Base-by-base conservation (phyloP, 1,139 yeast species). In the Hansenula sp. region DNA sequence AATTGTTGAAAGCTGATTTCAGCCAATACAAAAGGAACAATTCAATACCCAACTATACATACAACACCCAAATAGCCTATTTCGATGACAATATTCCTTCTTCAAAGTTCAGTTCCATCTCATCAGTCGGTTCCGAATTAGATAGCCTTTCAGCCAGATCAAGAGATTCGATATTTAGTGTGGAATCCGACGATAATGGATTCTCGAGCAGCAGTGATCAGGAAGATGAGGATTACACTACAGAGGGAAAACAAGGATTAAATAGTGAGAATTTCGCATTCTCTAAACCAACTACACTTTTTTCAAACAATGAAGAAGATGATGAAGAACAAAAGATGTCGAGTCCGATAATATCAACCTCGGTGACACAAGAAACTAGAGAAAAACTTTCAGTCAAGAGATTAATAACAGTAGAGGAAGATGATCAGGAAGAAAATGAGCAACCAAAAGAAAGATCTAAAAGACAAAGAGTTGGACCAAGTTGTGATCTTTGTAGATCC, bases 401-500 rank as follows among this genome's bases (percentile, higher is more conserved):
- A 13, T 26, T 6, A 11, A 24, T 7, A 21, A 21, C 24, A 21
- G 24, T 21, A 29, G 22, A 29, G 3, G 28, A 14, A 25, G 31
- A 22, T n/a, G 32, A 25, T 20, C 18, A 30, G 18, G 34, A 29
- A 9, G n/a, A 7, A 26, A 25, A 26, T 18, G 29, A 16, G n/a
- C 32, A 26, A 12, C 24, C 22, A 7, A 26, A 26, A 21, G 22
- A n/a, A 18, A 44, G 20, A 34, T 20, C 48, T 26, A 57, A 71
- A 72, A 60, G 84, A 50, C 90, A 83, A 60, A 65, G 92, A 45
- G 67, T 77, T 19, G 90, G 92, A 0, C 90, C 90, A 10, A 77
- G 85, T 37, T 83, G 92, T 61, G 90, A 83, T 57, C 66, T 75
- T 33, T 83, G 92, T 58, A 68, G 89, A 39, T 58, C 74, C n/a